Conservation (phyloP, 2,329 filamentous ascomycete species). For the Tolypocladium guangdongense region DNA sequence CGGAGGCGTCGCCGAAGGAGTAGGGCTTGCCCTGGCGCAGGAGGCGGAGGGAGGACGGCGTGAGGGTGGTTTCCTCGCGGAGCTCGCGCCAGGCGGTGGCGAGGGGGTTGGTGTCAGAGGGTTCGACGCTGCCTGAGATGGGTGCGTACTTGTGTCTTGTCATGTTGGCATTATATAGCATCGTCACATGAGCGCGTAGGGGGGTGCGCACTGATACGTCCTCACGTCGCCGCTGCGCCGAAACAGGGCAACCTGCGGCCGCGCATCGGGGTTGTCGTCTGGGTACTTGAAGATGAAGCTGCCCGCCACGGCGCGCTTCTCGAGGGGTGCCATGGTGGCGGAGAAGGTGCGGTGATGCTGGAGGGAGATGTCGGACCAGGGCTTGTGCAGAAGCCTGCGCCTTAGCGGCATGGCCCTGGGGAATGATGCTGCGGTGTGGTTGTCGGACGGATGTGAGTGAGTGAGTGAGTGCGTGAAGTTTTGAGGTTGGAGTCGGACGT, state of each 20-base stretch:
- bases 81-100: slow-evolving; percentile 52
- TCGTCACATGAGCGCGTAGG: background rate
- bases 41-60: slow-evolving; percentile 31
- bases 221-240: slow-evolving; percentile 46
- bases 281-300: slow-evolving; percentile 40
- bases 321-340: slow-evolving; percentile 3
- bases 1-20: slow-evolving; percentile 38
- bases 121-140: slow-evolving; percentile 50
- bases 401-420: background rate
- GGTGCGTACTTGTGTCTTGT: slow-evolving; percentile 46
- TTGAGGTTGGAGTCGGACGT: background rate
- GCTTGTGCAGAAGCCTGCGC: background rate
- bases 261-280: slow-evolving; percentile 18
- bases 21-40: slow-evolving; percentile 49
- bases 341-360: background rate
- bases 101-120: slow-evolving; percentile 38
- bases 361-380: background rate
- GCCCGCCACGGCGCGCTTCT: slow-evolving; percentile 30
- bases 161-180: background rate
- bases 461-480: background rate
- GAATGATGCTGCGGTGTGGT: background rate
- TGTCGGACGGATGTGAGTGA: background rate
- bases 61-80: slow-evolving; percentile 49
- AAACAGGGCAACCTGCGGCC: slow-evolving; percentile 48
- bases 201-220: slow-evolving; percentile 42